Evolutionary conservation across 148 eudicot genomes (phyloP), one percentile per base, ranked within the genome.

Genomic region (Chenopodium quinoa): DNA sequence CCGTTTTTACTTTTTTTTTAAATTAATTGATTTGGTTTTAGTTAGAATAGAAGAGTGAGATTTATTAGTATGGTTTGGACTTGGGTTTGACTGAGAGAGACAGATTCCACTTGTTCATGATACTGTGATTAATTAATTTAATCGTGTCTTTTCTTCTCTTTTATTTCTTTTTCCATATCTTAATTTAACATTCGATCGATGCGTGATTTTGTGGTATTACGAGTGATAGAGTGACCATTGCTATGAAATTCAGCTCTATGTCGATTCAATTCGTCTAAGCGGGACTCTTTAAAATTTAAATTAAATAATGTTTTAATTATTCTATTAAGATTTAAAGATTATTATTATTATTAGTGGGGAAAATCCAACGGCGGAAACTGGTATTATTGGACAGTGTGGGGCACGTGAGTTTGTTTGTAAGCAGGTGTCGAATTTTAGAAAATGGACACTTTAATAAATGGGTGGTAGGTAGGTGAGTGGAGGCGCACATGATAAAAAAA

Each of bases 81-180:
- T 71, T 48, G 12, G 63, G 54, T 71, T 68, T 69, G 81, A 79
- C 81, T 20, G 76, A 73, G 76, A 2, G 29, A 50, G 64, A 32
- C 81, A 47, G 56, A 48, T 73, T 73, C 58, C 60, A 73, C 32
- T 40, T 73, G 76, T 78, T 78, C 63, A 48, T 70, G 25, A 81
- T 47, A 73, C 82, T 63, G 82, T 79, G 82, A 80, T 80, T 80
- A 73, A 62, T 71, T 79, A 12, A 79, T 67, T 79, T 70, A 56
- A 71, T 40, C 31, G 32, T 17, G 48, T 11, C 68, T 19, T 71
- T 58, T 71, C 13, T 31, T 40, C 1, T 3, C 62, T n/a, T 40
- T 40, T 40, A 40, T 40, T 40, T 40, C 44, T 40, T 40, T 0
- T 40, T 40, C 44, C 7, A 5, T 37, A 6, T 40, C 7, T 40